Percentiles rank a stretch among this genome's conserved stretches.
Conservation (phyloP, 2,329 filamentous ascomycete species). For the Penicillium hesseltinei region DNA sequence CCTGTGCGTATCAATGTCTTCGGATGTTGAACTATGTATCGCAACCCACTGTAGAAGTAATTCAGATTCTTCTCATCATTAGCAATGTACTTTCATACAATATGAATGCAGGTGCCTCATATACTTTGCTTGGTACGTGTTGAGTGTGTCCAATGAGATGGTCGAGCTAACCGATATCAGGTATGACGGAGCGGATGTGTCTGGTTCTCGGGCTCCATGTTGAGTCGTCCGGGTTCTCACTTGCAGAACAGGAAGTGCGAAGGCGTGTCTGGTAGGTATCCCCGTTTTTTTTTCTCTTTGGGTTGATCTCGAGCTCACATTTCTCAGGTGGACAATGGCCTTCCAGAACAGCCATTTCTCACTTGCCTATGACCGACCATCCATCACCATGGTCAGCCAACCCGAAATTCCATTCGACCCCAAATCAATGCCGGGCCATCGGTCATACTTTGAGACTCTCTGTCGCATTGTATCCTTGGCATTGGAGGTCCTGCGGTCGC, state of each 20-base stretch:
- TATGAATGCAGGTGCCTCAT: conserved; percentile 64
- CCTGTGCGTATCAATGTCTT: conserved; percentile 63
- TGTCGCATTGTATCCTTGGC: conserved; percentile 52
- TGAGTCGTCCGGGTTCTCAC: conserved; percentile 50
- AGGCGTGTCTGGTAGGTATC: conserved; percentile 37
- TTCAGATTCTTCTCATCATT: conserved; percentile 61
- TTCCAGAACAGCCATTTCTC: conserved; percentile 63
- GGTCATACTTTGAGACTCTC: conserved; percentile 56
- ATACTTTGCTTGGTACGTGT: conserved; percentile 55
- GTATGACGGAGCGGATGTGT: conserved; percentile 47
- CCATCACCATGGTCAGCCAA: conserved; percentile 52
- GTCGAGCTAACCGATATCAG: conserved; percentile 23
- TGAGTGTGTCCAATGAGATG: neutral
- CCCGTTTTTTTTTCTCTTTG: neutral
- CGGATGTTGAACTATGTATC: conserved; percentile 64
- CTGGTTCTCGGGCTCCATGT: conserved; percentile 59
- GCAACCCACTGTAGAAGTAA: conserved; percentile 58
- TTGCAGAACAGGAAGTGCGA: conserved; percentile 42
- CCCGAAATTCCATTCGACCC: conserved; percentile 49
- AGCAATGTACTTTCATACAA: conserved; percentile 63
- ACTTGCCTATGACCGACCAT: conserved; percentile 58
- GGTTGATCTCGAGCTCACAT: neutral
- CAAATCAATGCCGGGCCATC: conserved; percentile 51
- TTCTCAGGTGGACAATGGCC: conserved; percentile 53
- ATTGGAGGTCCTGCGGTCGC: conserved; percentile 56